Percentiles rank a stretch among this genome's conserved stretches.
Conservation (phyloP, 139 green algal species). For the Ettlia oleoabundans region DNA sequence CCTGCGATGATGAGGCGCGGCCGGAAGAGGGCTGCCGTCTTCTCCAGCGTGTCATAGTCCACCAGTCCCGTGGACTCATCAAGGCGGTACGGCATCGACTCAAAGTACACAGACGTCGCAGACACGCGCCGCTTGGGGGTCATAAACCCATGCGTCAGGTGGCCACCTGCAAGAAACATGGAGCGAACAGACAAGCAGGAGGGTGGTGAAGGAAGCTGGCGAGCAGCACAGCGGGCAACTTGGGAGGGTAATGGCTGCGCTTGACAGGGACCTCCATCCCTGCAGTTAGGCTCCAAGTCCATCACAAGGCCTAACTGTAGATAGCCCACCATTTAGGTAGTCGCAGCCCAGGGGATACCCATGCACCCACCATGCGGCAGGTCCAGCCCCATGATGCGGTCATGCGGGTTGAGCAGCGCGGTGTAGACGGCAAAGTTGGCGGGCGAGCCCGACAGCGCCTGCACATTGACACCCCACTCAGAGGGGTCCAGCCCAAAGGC, state of each 20-base stretch:
- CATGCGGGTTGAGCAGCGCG: conserved; percentile 95
- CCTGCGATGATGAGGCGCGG: conserved; percentile 95
- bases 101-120: conserved; percentile 97
- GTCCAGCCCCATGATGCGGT: conserved; percentile 99
- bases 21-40: conserved; percentile 72
- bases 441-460: conserved; percentile 95
- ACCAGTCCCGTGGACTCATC: conserved; percentile 95
- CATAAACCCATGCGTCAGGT: conserved; percentile 97
- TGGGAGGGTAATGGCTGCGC: no score
- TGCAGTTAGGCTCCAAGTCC: no score
- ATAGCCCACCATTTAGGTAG: no score
- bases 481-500: conserved; percentile 89
- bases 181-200: neutral
- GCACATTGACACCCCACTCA: conserved; percentile 97
- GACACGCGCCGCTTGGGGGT: conserved; percentile 99
- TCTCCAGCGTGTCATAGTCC: conserved; percentile 93
- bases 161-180: conserved; percentile 74
- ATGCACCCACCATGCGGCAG: conserved; percentile 80
- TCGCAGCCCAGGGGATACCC: no score
- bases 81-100: conserved; percentile 97
- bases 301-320: no score
- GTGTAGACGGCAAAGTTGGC: conserved; percentile 99
- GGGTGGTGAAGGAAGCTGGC: no score
- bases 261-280: neutral
- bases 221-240: no score